These are phyloP conservation scores for Colletotrichum falcatum DNA, from an alignment of 2,329 filamentous ascomycete genomes.

Conservation along the genomic window DNA sequence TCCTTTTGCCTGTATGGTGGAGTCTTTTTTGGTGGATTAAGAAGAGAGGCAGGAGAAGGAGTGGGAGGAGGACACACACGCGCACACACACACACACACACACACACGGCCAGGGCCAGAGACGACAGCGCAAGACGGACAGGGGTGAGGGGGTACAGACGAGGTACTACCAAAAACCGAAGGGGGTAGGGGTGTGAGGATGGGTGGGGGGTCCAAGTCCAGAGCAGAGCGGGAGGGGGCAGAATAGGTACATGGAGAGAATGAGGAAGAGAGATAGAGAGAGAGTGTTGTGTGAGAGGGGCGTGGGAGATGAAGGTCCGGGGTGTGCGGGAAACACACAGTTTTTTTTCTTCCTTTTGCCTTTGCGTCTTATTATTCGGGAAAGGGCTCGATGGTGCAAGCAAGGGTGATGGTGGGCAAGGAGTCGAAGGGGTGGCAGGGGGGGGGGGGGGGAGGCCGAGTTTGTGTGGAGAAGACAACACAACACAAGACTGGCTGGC, in stretches of 20 bases:
- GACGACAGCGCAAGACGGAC: constrained; percentile 18
- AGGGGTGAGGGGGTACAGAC: constrained; percentile 12
- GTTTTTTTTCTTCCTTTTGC: constrained; percentile 29
- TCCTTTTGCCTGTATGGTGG: constrained; percentile 31
- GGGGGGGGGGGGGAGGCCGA: background rate
- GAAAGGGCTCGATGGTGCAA: constrained; percentile 35
- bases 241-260: constrained; percentile 6
- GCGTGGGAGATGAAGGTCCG: constrained; percentile 38
- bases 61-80: constrained; percentile 7
- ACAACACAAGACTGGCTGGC: too few species aligned
- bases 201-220: constrained; percentile 8
- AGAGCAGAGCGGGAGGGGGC: constrained; percentile 9
- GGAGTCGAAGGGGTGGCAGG: constrained; percentile 14
- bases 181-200: background rate
- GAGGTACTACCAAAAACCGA: constrained; percentile 17
- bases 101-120: constrained; percentile 31
- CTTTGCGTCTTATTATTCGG: constrained; percentile 38
- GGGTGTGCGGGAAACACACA: constrained; percentile 23
- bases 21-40: constrained; percentile 27
- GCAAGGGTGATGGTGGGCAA: constrained; percentile 37
- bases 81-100: background rate
- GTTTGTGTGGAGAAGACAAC: constrained; percentile 16
- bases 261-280: background rate
- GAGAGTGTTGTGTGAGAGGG: constrained; percentile 8
- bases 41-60: constrained; percentile 25